Evolutionary conservation across 106 monocot species (phyloP), one percentile per base, ranked within the genome.

Genomic region (Alisma plantagoaquatica): DNA sequence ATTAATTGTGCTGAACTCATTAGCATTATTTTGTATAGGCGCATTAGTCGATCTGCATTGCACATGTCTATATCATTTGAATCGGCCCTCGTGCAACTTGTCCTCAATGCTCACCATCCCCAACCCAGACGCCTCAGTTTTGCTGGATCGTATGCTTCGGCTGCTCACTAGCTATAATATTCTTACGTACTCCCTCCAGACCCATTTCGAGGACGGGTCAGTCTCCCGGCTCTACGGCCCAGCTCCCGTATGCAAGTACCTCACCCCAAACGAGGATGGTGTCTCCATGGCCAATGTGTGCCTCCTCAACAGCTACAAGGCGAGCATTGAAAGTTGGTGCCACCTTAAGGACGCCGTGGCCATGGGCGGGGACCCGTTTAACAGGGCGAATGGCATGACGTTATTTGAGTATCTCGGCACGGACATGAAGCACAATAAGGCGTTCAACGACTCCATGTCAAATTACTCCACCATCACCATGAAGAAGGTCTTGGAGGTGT

Each of bases 381-480:
- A 67, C 33, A 67, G 44, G 55, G 66, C 56, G 3, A 18, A 81
- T 29, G 84, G 84, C n/a, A 62, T 62, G 72, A 56, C 43, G 23
- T 32, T 38, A 23, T 84, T 84, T 31, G 75, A 84, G 65, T 84
- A 75, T 62, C 54, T 48, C 2, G 69, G 42, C 5, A 69, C 46
- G 14, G 78, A 78, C 51, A 66, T 54, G 28, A 44, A 73, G 27
- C 71, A 75, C 62, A 80, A 74, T 33, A 69, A 30, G 44, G 67
- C 75, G 47, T 80, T 80, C 67, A 75, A 75, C 59, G 71, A 63
- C 27, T 75, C 41, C 3, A 82, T 82, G 81, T 71, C 62, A 14
- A 49, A 53, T 42, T 60, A 73, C 65, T 76, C 73, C 32, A 46
- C 53, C 69, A 53, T 77, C 44, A 56, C 58, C 69, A 76, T 73